phyloP scores from a whole-genome alignment of 805 yeast genomes.

The Nakazawaea ishiwadae region DNA sequence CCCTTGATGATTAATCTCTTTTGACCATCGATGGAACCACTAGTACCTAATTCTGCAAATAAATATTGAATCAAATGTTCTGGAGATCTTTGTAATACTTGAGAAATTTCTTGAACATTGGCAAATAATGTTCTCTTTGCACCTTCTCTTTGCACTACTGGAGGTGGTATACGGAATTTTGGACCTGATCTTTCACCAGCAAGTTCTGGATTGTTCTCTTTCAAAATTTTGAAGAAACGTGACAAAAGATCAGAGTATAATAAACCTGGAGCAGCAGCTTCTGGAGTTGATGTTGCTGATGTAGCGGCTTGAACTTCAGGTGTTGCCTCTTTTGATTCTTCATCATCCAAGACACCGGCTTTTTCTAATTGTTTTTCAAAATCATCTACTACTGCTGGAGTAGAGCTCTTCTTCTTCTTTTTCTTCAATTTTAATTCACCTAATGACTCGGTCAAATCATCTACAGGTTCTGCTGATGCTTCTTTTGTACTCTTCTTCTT shows the following conservation, averaged over 20 bases:
- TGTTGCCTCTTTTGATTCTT: slow-evolving; percentile 23
- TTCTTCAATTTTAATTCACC: slow-evolving; percentile 73
- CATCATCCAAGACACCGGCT: slow-evolving; percentile 73
- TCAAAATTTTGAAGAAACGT: slow-evolving; percentile 81
- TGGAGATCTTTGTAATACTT: slow-evolving; percentile 91
- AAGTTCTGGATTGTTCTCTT: slow-evolving; percentile 93
- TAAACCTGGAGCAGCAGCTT: slow-evolving; percentile 46
- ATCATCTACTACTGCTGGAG: slow-evolving; percentile 59
- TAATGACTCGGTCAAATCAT: slow-evolving; percentile 51
- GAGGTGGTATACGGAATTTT: slow-evolving; percentile 96
- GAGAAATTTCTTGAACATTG: slow-evolving; percentile 91
- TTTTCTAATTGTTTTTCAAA: slow-evolving; percentile 86
- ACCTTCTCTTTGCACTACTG: slow-evolving; percentile 95
- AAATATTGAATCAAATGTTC: slow-evolving; percentile 95
- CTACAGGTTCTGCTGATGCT: slow-evolving; percentile 26
- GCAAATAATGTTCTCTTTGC: slow-evolving; percentile 93
- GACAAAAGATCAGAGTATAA: slow-evolving; percentile 74
- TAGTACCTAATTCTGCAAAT: slow-evolving; percentile 98
- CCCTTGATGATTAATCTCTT: slow-evolving; percentile 97
- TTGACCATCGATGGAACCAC: slow-evolving; percentile 98
- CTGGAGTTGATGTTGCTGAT: slow-evolving; percentile 25
- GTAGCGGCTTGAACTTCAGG: no score
- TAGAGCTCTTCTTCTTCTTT: slow-evolving; percentile 71
- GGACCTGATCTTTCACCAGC: slow-evolving; percentile 94
- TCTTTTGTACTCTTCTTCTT: slow-evolving; percentile 60